Conservation (phyloP, 495 filamentous ascomycete species). For the Diplogelasinospora grovesii region DNA sequence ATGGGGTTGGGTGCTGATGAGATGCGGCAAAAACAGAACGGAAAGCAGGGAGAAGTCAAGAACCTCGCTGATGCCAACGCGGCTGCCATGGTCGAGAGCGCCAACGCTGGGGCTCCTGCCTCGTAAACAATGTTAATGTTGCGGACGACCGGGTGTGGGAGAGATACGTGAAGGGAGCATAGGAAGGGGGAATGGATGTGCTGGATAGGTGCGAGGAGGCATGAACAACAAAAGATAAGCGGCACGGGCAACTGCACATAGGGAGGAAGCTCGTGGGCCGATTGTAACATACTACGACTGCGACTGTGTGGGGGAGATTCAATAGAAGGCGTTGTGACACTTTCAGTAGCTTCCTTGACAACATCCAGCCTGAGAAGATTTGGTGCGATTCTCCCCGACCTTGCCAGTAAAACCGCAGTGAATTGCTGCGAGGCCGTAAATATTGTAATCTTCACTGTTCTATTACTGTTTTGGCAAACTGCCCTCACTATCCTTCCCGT, state of each 20-base stretch:
- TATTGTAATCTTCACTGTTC: too few relatives aligned
- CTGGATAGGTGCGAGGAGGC: neutral
- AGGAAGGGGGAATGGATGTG: neutral
- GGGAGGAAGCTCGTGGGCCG: too few relatives aligned
- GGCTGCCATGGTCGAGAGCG: constrained; percentile 48
- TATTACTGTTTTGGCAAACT: too few relatives aligned
- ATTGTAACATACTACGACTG: constrained; percentile 23
- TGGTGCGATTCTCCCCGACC: too few relatives aligned
- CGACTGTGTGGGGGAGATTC: constrained; percentile 13
- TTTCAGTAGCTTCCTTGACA: neutral
- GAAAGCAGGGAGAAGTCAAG: constrained; percentile 88
- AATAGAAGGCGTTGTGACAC: constrained; percentile 13
- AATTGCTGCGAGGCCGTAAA: too few relatives aligned
- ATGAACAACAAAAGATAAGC: too few relatives aligned
- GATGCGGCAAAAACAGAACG: constrained; percentile 58
- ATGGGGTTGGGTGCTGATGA: neutral
- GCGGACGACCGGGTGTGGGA: neutral
- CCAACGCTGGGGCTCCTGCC: constrained; percentile 10
- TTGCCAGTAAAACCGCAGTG: too few relatives aligned
- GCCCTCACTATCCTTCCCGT: too few relatives aligned
- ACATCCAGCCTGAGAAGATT: too few relatives aligned
- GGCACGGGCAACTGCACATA: too few relatives aligned
- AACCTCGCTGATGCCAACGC: constrained; percentile 67
- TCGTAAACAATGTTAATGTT: constrained; percentile 5
- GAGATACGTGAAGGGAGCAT: neutral